Percentiles rank a stretch among this genome's conserved stretches.
These are phyloP conservation scores for Trametes cingulata DNA, from an alignment of 768 basidiomycete genomes.

Conservation along the genomic window DNA sequence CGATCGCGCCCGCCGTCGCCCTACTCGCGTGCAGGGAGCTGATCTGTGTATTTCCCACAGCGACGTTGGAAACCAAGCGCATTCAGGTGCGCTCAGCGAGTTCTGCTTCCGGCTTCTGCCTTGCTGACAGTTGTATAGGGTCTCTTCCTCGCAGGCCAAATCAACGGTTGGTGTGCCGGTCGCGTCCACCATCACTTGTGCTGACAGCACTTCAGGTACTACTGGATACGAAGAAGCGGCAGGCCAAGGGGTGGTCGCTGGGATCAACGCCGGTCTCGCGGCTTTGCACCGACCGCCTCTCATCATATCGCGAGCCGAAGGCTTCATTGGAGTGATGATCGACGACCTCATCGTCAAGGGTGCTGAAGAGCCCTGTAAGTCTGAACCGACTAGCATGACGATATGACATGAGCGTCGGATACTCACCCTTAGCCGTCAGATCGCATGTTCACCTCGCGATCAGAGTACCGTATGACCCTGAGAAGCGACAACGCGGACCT, in stretches of 20 bases:
- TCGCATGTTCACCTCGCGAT: conserved; percentile 91
- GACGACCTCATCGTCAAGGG: conserved; percentile 90
- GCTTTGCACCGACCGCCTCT: conserved; percentile 58
- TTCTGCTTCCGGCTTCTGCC: not conserved
- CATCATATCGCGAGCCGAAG: conserved; percentile 78
- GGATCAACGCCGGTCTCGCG: conserved; percentile 82
- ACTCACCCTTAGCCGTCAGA: conserved; percentile 46
- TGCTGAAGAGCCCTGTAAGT: conserved; percentile 86
- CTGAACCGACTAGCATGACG: not conserved
- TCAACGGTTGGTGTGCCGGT: conserved; percentile 56
- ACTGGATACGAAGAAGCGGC: conserved; percentile 96
- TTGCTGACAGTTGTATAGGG: conserved; percentile 45
- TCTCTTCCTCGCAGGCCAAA: conserved; percentile 87
- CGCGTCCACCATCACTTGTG: not conserved
- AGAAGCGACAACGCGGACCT: conserved; percentile 89
- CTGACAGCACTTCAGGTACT: conserved; percentile 55
- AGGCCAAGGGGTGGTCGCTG: conserved; percentile 85
- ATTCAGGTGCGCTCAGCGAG: conserved; percentile 51
- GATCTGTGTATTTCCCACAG: conserved; percentile 35
- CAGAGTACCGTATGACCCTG: conserved; percentile 87
- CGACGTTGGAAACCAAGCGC: conserved; percentile 83
- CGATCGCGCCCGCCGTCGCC: too few relatives aligned
- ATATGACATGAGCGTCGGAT: not conserved
- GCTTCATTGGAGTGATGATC: conserved; percentile 87
- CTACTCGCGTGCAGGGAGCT: too few relatives aligned